A percentile compares a stretch with the other conserved stretches of the same genome.
Evolutionary conservation across 768 basidiomycete species (phyloP).

Genomic region (Coprinopsis marcescibilis): DNA sequence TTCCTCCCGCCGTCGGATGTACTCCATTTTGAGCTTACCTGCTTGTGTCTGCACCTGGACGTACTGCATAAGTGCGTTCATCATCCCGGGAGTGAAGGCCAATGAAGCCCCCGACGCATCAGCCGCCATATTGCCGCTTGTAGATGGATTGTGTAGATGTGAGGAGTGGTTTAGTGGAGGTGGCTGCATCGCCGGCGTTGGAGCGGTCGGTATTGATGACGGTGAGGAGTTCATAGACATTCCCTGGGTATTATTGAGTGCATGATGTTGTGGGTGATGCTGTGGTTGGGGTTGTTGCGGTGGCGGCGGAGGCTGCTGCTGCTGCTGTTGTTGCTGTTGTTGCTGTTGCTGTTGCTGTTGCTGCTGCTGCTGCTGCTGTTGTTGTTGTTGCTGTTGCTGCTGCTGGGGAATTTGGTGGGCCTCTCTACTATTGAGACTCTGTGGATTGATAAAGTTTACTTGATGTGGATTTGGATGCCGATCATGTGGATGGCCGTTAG

Average conservation of each 20-base stretch:
- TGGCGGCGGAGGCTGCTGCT: conserved; percentile 13
- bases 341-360: conserved; percentile 16
- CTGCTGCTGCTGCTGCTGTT: conserved; percentile 8
- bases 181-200: conserved; percentile 7
- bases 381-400: conserved; percentile 1
- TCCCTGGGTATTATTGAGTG: too few species aligned
- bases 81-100: conserved; percentile 50
- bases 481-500: conserved; percentile 19
- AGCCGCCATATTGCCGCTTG: not conserved
- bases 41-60: conserved; percentile 66
- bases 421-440: conserved; percentile 20
- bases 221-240: not conserved
- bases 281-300: conserved; percentile 11
- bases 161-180: conserved; percentile 7
- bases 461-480: conserved; percentile 20
- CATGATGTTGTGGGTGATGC: conserved; percentile 9
- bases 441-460: conserved; percentile 33
- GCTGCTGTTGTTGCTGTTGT: conserved; percentile 14
- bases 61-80: conserved; percentile 52
- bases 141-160: not conserved
- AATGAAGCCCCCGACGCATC: conserved; percentile 33
- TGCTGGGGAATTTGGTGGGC: too few species aligned
- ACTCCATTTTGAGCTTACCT: conserved; percentile 65
- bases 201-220: conserved; percentile 8
- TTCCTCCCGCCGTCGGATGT: conserved; percentile 60